Evolutionary conservation across 2,329 filamentous ascomycete species (phyloP), one percentile per base, ranked within the genome.

Genomic region (Arthrobotrys sphaeroides): DNA sequence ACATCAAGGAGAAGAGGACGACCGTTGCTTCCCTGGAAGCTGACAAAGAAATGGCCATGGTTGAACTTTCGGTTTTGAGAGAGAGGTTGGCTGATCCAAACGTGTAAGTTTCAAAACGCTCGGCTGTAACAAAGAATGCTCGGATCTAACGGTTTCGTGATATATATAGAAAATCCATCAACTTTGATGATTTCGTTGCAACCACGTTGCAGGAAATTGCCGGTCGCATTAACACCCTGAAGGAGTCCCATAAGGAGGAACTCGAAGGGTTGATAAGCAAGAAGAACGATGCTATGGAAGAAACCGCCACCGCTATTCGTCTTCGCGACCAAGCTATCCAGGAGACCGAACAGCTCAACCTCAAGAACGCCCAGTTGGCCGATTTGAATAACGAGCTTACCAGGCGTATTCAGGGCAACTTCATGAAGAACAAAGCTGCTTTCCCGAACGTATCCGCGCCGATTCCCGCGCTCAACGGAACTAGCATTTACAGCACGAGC

Each of bases 351-450:
- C 93, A 96, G 80, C 85, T 99, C 47, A 96, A 93, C 9, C 91
- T 90, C 69, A 97, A 97, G 86, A 99, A 99, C 81, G 91, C 92
- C 0, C 94, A 98, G 83, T 87, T 99, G 74, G 91, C 92, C 26
- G 93, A 97, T 80, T 89, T 98, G 86, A 98, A 99, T 84, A 96
- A 97, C 80, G 92, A 97, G 81, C 86, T 99, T 67, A 94, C 96
- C 2, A 92, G 96, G 80, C 93, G 94, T 81, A 97, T 98, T 73
- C 94, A 98, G 82, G 93, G 91, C 80, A 88, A 93, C 28, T 96
- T 97, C 85, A 96, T 96, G 84, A 90, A 89, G 49, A 93, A 90
- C 81, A 90, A 87, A 84, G 84, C 61, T 42, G 82, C 80, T 75
- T 86, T 86, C 61, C 81, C 88, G 89, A 79, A 90, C 89, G 10